phyloP scores from a whole-genome alignment of 305 asterid species.

The Fraxinus angustifolia region DNA sequence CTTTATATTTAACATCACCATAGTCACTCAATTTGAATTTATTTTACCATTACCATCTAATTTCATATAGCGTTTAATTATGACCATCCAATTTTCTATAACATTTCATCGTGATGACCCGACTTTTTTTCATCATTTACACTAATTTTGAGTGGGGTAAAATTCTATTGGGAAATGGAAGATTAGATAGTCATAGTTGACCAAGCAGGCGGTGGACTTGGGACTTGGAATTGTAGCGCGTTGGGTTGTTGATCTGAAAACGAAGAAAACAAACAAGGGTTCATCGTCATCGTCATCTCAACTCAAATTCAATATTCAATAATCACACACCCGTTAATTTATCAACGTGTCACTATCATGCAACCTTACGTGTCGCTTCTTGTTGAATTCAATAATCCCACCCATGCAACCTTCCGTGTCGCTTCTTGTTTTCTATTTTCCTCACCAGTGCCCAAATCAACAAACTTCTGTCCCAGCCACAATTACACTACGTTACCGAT shows the following conservation, averaged over 20 bases:
- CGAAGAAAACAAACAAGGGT: not conserved
- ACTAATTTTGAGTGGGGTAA: too few relatives aligned
- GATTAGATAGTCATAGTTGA: not conserved
- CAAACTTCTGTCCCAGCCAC: not conserved
- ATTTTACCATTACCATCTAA: too few relatives aligned
- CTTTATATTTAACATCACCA: too few relatives aligned
- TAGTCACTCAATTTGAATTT: too few relatives aligned
- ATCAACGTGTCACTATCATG: too few relatives aligned
- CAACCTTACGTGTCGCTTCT: too few relatives aligned
- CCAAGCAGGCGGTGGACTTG: not conserved
- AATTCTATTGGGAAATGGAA: conserved; percentile 8
- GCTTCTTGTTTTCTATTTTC: conserved; percentile 14
- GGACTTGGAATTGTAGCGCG: not conserved
- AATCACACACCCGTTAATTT: too few relatives aligned
- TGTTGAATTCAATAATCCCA: not conserved
- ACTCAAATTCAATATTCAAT: not conserved
- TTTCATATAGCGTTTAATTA: too few relatives aligned
- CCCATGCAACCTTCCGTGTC: conserved; percentile 22
- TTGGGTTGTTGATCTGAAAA: conserved; percentile 2
- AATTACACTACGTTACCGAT: not conserved
- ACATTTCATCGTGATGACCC: too few relatives aligned
- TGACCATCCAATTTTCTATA: too few relatives aligned
- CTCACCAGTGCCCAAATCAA: not conserved
- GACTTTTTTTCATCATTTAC: too few relatives aligned
- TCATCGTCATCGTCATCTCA: conserved; percentile 12